Evolutionary conservation across 805 yeast genomes (phyloP).

Genomic region (Myxozyma mucilagina): DNA sequence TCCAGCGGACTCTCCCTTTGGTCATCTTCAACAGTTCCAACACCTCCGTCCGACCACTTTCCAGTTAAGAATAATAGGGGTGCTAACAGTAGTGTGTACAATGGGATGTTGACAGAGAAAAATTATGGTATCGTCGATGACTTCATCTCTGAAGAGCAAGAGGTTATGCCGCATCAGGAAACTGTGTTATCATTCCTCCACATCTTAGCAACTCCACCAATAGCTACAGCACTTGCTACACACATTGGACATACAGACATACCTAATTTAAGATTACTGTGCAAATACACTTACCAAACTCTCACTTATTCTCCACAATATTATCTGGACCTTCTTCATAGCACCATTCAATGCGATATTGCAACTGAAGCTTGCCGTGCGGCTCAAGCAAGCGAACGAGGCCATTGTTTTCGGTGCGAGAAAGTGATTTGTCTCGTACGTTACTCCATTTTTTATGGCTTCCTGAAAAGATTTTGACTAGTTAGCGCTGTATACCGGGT

Average conservation of each 20-base stretch:
- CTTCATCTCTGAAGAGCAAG: neutral
- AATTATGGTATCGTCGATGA: neutral
- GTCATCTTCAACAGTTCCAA: neutral
- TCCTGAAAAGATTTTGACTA: neutral
- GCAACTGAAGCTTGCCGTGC: slow-evolving; percentile 19
- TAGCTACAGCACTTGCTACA: neutral
- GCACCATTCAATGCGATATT: slow-evolving; percentile 22
- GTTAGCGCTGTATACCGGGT: slow-evolving; percentile 19
- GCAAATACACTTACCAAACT: slow-evolving; percentile 11
- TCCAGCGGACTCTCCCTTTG: slow-evolving; percentile 2
- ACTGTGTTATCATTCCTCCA: neutral
- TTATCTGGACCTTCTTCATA: slow-evolving; percentile 1
- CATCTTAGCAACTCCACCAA: slow-evolving; percentile 14
- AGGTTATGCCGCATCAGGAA: neutral
- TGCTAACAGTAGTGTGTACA: too few species aligned
- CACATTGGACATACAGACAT: slow-evolving; percentile 7
- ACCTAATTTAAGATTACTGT: slow-evolving; percentile 11
- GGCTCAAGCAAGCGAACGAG: neutral
- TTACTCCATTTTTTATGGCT: neutral
- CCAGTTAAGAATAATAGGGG: neutral
- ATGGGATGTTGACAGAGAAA: too few species aligned
- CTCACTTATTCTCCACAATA: slow-evolving; percentile 13
- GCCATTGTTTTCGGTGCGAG: slow-evolving; percentile 13
- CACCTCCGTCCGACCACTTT: neutral
- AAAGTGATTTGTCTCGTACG: slow-evolving; percentile 6